phyloP scores from a whole-genome alignment of 768 basidiomycete genomes.

The Tricholomella constricta region DNA sequence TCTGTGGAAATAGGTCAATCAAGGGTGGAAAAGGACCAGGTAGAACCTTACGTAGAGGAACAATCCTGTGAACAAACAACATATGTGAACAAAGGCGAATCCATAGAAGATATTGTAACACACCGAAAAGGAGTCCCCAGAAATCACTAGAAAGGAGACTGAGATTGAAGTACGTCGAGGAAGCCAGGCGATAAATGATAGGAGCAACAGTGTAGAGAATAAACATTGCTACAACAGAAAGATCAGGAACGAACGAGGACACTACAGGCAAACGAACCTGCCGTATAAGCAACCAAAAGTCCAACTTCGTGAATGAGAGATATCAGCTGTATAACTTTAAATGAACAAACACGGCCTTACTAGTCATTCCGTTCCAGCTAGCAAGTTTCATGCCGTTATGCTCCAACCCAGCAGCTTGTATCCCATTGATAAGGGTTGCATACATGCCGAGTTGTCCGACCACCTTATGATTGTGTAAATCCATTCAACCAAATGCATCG shows the following conservation, averaged over 20 bases:
- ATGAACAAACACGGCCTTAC: slow-evolving; percentile 39
- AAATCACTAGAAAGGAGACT: slow-evolving; percentile 88
- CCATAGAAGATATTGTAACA: slow-evolving; percentile 18
- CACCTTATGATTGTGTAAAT: slow-evolving; percentile 41
- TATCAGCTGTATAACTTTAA: slow-evolving; percentile 6
- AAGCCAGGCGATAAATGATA: slow-evolving; percentile 82
- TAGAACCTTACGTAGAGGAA: slow-evolving; percentile 46
- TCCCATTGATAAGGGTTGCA: slow-evolving; percentile 77
- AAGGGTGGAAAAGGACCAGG: neutral
- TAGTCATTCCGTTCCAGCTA: slow-evolving; percentile 72
- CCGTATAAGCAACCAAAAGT: slow-evolving; percentile 42
- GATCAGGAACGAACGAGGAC: neutral
- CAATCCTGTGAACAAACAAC: slow-evolving; percentile 34
- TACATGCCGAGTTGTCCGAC: slow-evolving; percentile 87
- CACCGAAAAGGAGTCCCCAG: slow-evolving; percentile 80
- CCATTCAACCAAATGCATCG: neutral
- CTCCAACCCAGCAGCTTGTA: slow-evolving; percentile 77
- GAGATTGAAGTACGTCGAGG: slow-evolving; percentile 84
- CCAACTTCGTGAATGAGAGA: slow-evolving; percentile 36
- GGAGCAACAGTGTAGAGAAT: slow-evolving; percentile 86
- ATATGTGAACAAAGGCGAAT: neutral
- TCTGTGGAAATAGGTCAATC: slow-evolving; percentile 40
- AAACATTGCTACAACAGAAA: slow-evolving; percentile 61
- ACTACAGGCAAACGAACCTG: slow-evolving; percentile 28
- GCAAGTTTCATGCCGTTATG: slow-evolving; percentile 64